Conservation (phyloP, 495 filamentous ascomycete genomes). For the Glutinoglossum americanum region DNA sequence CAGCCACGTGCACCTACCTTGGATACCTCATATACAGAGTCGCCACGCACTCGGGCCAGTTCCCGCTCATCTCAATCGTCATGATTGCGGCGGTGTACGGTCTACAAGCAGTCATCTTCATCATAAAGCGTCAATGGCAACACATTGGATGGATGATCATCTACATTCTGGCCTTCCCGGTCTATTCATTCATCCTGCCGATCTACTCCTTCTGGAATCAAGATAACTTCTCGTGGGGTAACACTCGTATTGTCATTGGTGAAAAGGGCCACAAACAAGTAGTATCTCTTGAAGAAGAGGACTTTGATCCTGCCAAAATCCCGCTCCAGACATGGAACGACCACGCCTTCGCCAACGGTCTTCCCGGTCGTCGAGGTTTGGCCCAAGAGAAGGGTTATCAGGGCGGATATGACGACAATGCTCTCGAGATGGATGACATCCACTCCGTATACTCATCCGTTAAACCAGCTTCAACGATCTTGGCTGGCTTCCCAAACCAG, state of each 20-base stretch:
- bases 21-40: conserved; percentile 74
- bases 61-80: conserved; percentile 70
- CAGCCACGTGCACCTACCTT: conserved; percentile 75
- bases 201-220: conserved; percentile 99
- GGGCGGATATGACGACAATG: conserved; percentile 26
- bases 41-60: conserved; percentile 44
- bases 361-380: conserved; percentile 71
- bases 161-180: conserved; percentile 80
- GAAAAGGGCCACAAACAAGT: conserved; percentile 81
- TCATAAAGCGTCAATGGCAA: conserved; percentile 91
- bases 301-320: conserved; percentile 76
- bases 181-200: conserved; percentile 80
- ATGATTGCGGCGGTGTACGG: conserved; percentile 86
- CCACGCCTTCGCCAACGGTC: conserved; percentile 74
- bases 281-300: conserved; percentile 68
- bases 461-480: conserved; percentile 75
- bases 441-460: conserved; percentile 89
- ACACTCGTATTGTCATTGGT: conserved; percentile 86
- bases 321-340: conserved; percentile 95
- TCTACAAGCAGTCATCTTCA: conserved; percentile 88
- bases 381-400: conserved; percentile 42
- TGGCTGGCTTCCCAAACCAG: conserved; percentile 54
- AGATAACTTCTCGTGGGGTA: conserved; percentile 97
- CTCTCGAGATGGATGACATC: conserved; percentile 93
- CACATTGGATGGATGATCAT: conserved; percentile 99